phyloP scores from a whole-genome alignment of 2,329 filamentous ascomycete genomes.

The Fusarium concolor region DNA sequence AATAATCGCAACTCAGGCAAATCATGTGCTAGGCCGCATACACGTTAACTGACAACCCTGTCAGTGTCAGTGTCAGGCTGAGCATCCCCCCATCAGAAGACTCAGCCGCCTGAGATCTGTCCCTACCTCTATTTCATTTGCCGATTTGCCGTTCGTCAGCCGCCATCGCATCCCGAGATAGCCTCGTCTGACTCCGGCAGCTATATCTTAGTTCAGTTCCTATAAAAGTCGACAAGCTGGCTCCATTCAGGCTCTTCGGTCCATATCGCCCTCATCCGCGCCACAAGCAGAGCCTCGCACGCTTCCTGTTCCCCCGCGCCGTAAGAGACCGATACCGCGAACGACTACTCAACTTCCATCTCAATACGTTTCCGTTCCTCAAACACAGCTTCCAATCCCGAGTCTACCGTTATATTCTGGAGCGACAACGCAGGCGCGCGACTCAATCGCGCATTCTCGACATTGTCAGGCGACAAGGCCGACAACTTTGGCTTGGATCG shows the following conservation, averaged over 20 bases:
- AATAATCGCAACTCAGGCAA: slow-evolving; percentile 27
- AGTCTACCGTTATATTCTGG: slow-evolving; percentile 79
- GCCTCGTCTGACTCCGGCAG: slow-evolving; percentile 18
- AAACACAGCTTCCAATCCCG: slow-evolving; percentile 78
- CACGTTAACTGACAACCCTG: slow-evolving; percentile 33
- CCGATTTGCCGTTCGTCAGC: slow-evolving; percentile 22
- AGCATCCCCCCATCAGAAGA: slow-evolving; percentile 48
- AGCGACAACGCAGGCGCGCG: slow-evolving; percentile 67
- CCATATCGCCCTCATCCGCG: slow-evolving; percentile 53
- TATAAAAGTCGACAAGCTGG: slow-evolving; percentile 53
- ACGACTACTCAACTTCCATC: slow-evolving; percentile 75
- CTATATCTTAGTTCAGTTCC: slow-evolving; percentile 3
- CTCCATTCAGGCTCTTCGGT: slow-evolving; percentile 57
- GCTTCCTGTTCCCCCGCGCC: slow-evolving; percentile 75
- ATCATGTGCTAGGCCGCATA: slow-evolving; percentile 45
- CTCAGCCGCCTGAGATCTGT: slow-evolving; percentile 44
- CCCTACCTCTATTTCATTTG: slow-evolving; percentile 1
- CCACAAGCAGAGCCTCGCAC: slow-evolving; percentile 64
- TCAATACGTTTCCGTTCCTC: slow-evolving; percentile 78
- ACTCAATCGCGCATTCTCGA: slow-evolving; percentile 62
- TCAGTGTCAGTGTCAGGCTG: slow-evolving; percentile 39
- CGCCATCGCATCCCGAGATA: slow-evolving; percentile 18
- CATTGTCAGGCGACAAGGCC: slow-evolving; percentile 54
- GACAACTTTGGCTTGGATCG: slow-evolving; percentile 60
- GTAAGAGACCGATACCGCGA: slow-evolving; percentile 72